Base-by-base conservation (phyloP, 352 stramenopile species). In the Paralagenidium karlingii region DNA sequence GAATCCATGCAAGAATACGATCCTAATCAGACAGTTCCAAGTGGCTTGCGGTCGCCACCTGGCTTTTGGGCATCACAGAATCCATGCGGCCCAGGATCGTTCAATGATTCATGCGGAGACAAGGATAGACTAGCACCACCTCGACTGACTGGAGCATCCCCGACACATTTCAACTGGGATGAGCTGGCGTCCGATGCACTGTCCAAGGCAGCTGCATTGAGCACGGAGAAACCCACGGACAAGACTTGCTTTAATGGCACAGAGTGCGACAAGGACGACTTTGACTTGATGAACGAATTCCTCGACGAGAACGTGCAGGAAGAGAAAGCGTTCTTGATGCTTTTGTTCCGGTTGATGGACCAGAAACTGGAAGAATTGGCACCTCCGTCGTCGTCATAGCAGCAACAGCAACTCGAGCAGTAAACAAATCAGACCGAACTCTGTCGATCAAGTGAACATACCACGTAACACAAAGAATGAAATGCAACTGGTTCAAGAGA, bases 61-160 rank as follows among this genome's bases (percentile, higher is more conserved):
- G 74, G 74, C 5, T 88, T 88, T 30, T 88, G 70, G 74, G 74
- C 74, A 24, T 85, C 65, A 21, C 77, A 69, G 43, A 69, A 64
- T 28, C 74, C 74, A 6, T 85, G 83, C 49, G 73, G 64, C 18
- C 68, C 44, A 3, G 38, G 40, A n/a, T n/a, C n/a, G n/a, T n/a
- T n/a, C n/a, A n/a, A n/a, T 36, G 19, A 22, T 36, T 7, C 16
- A 20, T 8, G 30, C 19, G 7, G 3, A 36, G 19, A 22, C 30
- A 36, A 36, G 7, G 30, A 7, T 3, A 3, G 16, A 8, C 16
- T 16, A 36, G 7, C 30, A 8, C 30, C 3, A 36, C 7, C 7
- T 16, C 19, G 16, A 36, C 8, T 36, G 16, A 3, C 19, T 3
- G 16, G 3, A 7, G 7, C 30, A 36, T 36, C 22, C 28, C 28